These are phyloP conservation scores for Nicotiana tabacum DNA, from an alignment of 257 asterid genomes.

Conservation along the genomic window DNA sequence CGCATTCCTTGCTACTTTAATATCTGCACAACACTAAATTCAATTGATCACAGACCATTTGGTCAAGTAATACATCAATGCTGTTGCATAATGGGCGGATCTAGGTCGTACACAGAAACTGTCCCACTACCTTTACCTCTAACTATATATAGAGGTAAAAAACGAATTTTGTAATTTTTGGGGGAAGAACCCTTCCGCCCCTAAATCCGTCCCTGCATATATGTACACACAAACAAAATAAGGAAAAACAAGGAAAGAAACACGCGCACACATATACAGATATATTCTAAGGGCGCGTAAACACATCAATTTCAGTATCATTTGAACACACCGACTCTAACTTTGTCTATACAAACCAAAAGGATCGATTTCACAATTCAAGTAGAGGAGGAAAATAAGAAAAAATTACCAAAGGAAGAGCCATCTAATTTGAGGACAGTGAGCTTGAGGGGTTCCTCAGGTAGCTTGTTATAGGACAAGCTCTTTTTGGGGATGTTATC, in stretches of 20 bases:
- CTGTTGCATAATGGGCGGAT: background rate
- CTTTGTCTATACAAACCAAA: background rate
- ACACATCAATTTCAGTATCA: background rate
- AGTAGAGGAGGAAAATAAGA: background rate
- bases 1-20: constrained; percentile 59
- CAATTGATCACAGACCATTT: constrained; percentile 7
- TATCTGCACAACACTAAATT: constrained; percentile 30
- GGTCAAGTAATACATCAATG: background rate
- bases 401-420: constrained; percentile 53
- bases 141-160: background rate
- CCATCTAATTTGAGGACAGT: constrained; percentile 74
- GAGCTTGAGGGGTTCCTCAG: constrained; percentile 51
- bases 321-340: background rate
- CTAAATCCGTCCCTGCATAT: too few species aligned
- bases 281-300: background rate
- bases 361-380: background rate
- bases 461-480: constrained; percentile 44
- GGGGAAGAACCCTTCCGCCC: too few species aligned
- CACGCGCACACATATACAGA: too few species aligned
- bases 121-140: background rate
- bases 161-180: too few species aligned
- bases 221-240: background rate
- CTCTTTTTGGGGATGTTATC: constrained; percentile 26
- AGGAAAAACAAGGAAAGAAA: too few species aligned
- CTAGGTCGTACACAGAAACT: background rate